These are phyloP conservation scores for Prototheca wickerhamii DNA, from an alignment of 163 green algal species.

Conservation along the genomic window DNA sequence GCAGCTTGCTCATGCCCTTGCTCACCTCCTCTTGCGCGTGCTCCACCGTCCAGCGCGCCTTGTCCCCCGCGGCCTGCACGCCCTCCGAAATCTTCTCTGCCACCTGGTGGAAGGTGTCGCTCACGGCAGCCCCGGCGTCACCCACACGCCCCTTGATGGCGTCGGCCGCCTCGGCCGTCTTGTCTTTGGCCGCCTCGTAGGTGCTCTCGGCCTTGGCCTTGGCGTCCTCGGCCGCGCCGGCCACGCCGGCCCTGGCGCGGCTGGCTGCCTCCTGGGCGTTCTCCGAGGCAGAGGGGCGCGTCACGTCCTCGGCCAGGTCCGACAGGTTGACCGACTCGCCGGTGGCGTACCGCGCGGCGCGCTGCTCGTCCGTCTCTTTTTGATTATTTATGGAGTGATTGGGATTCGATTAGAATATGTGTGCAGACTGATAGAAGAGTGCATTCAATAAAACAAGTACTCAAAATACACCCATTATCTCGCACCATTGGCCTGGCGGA, in stretches of 20 bases:
- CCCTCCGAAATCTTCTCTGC: too few relatives aligned
- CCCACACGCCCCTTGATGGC: neutral
- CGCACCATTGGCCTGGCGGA: neutral
- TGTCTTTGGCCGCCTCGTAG: neutral
- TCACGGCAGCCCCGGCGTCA: neutral
- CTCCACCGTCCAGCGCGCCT: neutral
- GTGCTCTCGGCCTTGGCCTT: neutral
- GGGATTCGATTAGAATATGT: neutral
- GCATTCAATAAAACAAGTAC: neutral
- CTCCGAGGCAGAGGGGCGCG: too few relatives aligned
- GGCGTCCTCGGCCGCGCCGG: neutral
- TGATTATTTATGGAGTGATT: neutral
- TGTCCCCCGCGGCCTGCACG: neutral
- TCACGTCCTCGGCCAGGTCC: neutral
- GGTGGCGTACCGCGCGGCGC: neutral
- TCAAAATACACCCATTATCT: neutral
- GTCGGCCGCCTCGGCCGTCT: neutral
- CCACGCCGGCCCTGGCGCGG: neutral
- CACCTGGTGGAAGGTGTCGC: too few relatives aligned
- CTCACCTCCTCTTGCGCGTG: slow-evolving; percentile 2
- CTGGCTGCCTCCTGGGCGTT: neutral
- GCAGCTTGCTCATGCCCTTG: neutral
- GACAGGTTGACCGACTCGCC: neutral
- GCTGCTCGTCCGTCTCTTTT: neutral
- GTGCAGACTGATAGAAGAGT: neutral